A percentile compares a stretch with the other conserved stretches of the same genome.
Conservation (phyloP, 495 filamentous ascomycete species). For the Aspergillus incahuasiensis region DNA sequence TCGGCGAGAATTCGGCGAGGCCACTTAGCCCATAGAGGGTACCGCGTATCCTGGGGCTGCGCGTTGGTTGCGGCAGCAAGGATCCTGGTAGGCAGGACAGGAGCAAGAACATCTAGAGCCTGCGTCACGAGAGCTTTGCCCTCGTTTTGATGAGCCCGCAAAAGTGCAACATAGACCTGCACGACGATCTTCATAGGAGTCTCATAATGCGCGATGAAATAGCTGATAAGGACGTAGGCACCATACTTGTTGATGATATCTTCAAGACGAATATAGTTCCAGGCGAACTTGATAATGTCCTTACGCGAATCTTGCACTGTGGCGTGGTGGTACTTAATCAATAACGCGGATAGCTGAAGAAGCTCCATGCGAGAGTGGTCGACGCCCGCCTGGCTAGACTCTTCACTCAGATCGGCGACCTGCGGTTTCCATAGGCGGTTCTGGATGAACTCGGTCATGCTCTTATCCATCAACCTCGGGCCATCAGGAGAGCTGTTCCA, state of each 20-base stretch:
- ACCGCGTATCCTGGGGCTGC: slow-evolving; percentile 48
- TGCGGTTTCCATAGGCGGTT: slow-evolving; percentile 92
- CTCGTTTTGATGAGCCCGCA: slow-evolving; percentile 93
- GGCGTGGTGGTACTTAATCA: slow-evolving; percentile 87
- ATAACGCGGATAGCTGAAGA: slow-evolving; percentile 85
- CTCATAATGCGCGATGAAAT: slow-evolving; percentile 96
- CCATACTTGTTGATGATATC: slow-evolving; percentile 99
- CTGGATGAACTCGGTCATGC: slow-evolving; percentile 86
- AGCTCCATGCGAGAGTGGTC: slow-evolving; percentile 96
- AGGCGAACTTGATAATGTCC: slow-evolving; percentile 98
- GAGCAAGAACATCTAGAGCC: slow-evolving; percentile 88
- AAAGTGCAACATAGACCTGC: slow-evolving; percentile 84
- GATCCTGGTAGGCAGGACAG: slow-evolving; percentile 74
- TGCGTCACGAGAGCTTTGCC: slow-evolving; percentile 89
- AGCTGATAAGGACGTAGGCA: slow-evolving; percentile 93
- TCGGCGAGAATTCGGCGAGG: slow-evolving; percentile 88
- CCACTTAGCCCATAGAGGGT: slow-evolving; percentile 82
- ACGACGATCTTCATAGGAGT: slow-evolving; percentile 93
- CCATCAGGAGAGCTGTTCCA: slow-evolving; percentile 51
- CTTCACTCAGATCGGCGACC: slow-evolving; percentile 76
- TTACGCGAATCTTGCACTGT: slow-evolving; percentile 88
- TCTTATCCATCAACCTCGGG: slow-evolving; percentile 77
- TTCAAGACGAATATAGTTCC: slow-evolving; percentile 96
- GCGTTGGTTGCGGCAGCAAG: slow-evolving; percentile 28
- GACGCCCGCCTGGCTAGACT: slow-evolving; percentile 77